Percentiles rank a stretch among this genome's conserved stretches.
Conservation (phyloP, 306 rosid species). For the Sicyos edulis region DNA sequence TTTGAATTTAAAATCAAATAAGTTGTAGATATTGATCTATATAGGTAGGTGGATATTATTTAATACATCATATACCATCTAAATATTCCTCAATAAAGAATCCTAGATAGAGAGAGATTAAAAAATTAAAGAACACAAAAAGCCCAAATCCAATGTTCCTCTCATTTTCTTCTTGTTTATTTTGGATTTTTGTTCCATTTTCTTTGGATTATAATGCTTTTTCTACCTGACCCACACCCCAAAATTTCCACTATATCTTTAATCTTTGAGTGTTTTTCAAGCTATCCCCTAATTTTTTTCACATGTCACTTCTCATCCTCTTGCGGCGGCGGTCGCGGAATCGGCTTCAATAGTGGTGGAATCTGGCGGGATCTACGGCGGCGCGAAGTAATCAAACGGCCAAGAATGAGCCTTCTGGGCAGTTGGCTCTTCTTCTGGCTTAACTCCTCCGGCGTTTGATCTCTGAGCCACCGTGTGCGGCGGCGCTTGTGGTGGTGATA, state of each 20-base stretch:
- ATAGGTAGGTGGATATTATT: no score
- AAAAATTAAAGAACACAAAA: no score
- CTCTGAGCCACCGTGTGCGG: not conserved
- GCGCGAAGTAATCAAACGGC: not conserved
- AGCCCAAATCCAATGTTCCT: not conserved
- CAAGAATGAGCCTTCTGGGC: not conserved
- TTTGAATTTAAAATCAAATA: no score
- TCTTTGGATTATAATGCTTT: not conserved
- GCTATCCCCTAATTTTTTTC: not conserved
- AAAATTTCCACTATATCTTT: not conserved
- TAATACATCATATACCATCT: no score
- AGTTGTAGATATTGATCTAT: no score
- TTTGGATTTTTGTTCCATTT: not conserved
- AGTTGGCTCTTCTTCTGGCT: no score
- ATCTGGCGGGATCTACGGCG: conserved; percentile 12
- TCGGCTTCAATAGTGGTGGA: not conserved
- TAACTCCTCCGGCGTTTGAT: conserved; percentile 7
- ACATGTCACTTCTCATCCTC: conserved; percentile 15
- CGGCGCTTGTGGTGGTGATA: conserved; percentile 20
- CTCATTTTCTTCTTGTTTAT: not conserved
- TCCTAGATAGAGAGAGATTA: not conserved
- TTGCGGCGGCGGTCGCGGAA: conserved; percentile 14
- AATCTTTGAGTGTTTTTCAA: conserved; percentile 7
- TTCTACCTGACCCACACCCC: conserved; percentile 5
- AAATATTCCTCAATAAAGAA: no score